A percentile compares a stretch with the other conserved stretches of the same genome.
phyloP scores from a whole-genome alignment of 2,329 filamentous ascomycete genomes.

The Zasmidium cellare region DNA sequence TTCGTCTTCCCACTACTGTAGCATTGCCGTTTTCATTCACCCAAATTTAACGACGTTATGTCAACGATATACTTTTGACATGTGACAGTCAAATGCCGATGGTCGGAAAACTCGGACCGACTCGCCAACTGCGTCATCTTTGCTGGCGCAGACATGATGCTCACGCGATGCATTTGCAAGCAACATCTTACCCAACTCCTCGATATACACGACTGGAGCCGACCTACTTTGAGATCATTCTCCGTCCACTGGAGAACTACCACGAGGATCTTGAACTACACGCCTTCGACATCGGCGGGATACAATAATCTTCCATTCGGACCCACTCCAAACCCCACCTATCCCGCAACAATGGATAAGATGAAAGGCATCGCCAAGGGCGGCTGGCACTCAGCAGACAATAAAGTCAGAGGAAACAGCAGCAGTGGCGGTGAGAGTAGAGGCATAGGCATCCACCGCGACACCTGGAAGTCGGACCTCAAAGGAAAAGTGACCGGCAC shows the following conservation, averaged over 20 bases:
- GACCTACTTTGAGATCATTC: too few relatives aligned
- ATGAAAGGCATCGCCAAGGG: conserved; percentile 45
- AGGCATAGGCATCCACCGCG: conserved; percentile 50
- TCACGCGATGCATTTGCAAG: not conserved
- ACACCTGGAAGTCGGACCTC: conserved; percentile 50
- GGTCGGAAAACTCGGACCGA: not conserved
- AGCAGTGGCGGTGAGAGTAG: too few relatives aligned
- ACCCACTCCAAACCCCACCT: too few relatives aligned
- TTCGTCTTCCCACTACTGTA: too few relatives aligned
- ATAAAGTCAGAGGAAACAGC: conserved; percentile 21
- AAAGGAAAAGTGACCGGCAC: conserved; percentile 50
- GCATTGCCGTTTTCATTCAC: too few relatives aligned
- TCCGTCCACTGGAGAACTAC: too few relatives aligned
- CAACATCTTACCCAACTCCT: not conserved
- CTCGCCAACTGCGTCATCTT: not conserved
- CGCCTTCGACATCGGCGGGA: too few relatives aligned
- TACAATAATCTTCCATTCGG: too few relatives aligned
- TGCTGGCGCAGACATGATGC: too few relatives aligned
- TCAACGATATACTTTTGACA: not conserved
- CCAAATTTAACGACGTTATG: too few relatives aligned
- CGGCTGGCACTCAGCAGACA: conserved; percentile 49
- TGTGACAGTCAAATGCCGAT: not conserved
- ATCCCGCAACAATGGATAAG: conserved; percentile 28
- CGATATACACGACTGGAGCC: not conserved
- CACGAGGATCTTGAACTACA: too few relatives aligned